A percentile compares a stretch with the other conserved stretches of the same genome.
phyloP scores from a whole-genome alignment of 805 yeast species.

The Debaryomyces castellii region DNA sequence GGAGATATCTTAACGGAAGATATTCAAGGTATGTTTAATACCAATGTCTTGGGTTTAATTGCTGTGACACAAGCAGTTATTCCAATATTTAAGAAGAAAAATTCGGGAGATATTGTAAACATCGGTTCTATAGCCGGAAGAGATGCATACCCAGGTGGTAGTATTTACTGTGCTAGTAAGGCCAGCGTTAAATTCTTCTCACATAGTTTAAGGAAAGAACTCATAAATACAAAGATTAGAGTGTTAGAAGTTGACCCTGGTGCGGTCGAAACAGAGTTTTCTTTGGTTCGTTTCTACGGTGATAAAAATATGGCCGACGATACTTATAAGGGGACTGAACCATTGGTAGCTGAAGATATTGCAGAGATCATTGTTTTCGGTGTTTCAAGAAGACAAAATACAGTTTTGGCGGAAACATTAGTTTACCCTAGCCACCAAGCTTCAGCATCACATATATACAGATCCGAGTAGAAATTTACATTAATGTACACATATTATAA shows the following conservation, averaged over 20 bases:
- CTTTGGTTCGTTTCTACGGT: slow-evolving; percentile 34
- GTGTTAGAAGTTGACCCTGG: slow-evolving; percentile 43
- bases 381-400: slow-evolving; percentile 30
- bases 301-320: slow-evolving; percentile 29
- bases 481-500: background rate
- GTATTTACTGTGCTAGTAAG: slow-evolving; percentile 39
- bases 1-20: slow-evolving; percentile 31
- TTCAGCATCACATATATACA: slow-evolving; percentile 25
- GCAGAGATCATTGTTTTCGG: slow-evolving; percentile 41
- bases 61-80: slow-evolving; percentile 37
- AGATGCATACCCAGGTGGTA: slow-evolving; percentile 39
- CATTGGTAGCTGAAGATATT: slow-evolving; percentile 35
- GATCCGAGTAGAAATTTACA: slow-evolving; percentile 5
- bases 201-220: slow-evolving; percentile 34
- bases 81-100: slow-evolving; percentile 34
- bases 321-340: slow-evolving; percentile 35
- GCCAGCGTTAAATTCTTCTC: slow-evolving; percentile 37
- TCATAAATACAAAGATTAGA: slow-evolving; percentile 33
- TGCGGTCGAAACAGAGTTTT: slow-evolving; percentile 40
- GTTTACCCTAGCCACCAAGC: slow-evolving; percentile 41
- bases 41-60: slow-evolving; percentile 37
- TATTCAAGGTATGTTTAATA: slow-evolving; percentile 35
- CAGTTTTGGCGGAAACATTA: slow-evolving; percentile 39
- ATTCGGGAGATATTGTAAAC: slow-evolving; percentile 37
- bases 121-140: slow-evolving; percentile 40